Evolutionary conservation across 768 basidiomycete genomes (phyloP), one percentile per base, ranked within the genome.

Genomic region (Tremella fuciformis): DNA sequence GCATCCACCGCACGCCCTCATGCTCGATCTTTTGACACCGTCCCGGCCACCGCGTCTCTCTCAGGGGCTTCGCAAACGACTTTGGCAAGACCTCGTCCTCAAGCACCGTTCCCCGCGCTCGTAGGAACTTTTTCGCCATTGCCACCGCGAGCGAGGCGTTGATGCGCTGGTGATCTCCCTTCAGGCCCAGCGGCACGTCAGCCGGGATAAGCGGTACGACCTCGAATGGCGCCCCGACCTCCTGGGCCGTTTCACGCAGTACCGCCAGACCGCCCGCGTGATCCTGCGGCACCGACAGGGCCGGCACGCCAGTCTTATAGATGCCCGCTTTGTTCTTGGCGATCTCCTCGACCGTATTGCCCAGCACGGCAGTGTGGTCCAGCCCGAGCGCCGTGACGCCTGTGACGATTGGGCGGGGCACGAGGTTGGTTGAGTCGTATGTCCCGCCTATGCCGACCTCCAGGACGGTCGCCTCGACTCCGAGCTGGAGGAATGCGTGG

Each of bases 251-350:
- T 51, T 84, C 78, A 66, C 80, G 76, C n/a, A 98, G 80, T 21
- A 89, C 84, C 25, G 81, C 78, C 0, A 84, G 87, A 59, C 87
- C 86, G 16, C 74, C 73, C 4, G 85, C 86, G 38, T 68, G 59
- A 15, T 70, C 70, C 73, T 97, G 96, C 39, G 82, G 75, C 2
- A 96, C 88, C 1, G 88, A 87, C 51, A 93, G 79, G 8, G 96
- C 96, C 1, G 91, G 89, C 1, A 89, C 89, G 16, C 83, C 86
- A 79, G 84, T 80, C 83, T 99, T 99, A 79, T 87, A 98, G 53
- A 99, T 98, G 1, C 96, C 96, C 25, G 87, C 90, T 76, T 99
- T 99, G 71, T 98, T 94, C 83, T 84, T 84, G 0, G 93, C 89
- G 63, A 99, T 98, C 70, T 96, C 89, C 34, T 80, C 77, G 3